Evolutionary conservation across 1,139 yeast species (phyloP).

Genomic region (Diutina neorugosa): DNA sequence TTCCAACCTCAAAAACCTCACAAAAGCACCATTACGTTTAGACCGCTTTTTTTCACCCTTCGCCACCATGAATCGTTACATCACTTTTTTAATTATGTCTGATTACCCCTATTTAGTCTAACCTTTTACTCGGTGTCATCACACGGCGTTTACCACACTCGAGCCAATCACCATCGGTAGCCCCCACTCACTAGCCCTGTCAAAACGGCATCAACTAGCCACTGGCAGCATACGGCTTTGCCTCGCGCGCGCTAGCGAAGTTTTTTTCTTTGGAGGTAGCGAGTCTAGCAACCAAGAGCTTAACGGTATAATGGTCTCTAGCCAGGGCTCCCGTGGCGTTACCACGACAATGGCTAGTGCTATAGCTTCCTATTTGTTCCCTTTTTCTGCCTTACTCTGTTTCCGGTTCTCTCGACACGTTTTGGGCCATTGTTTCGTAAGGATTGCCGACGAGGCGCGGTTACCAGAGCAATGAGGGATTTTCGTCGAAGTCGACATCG

Average conservation of each 20-base stretch:
- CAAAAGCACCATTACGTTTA: not conserved
- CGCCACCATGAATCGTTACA: not conserved
- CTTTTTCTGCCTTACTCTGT: too few species aligned
- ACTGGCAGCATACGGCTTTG: not conserved
- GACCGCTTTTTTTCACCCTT: too few species aligned
- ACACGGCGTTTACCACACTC: too few species aligned
- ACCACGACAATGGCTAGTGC: too few species aligned
- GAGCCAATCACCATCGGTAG: not conserved
- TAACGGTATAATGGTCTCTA: too few species aligned
- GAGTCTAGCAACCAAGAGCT: not conserved
- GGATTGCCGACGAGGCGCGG: not conserved
- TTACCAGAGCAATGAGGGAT: not conserved
- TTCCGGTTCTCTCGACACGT: too few species aligned
- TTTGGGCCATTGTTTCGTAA: not conserved
- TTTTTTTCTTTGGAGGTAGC: not conserved
- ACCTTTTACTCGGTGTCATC: too few species aligned
- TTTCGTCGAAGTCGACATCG: not conserved
- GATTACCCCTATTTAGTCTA: not conserved
- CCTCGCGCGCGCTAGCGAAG: not conserved
- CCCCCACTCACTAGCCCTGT: not conserved
- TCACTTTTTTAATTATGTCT: not conserved
- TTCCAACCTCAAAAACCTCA: not conserved
- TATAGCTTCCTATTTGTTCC: too few species aligned
- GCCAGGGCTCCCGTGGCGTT: too few species aligned
- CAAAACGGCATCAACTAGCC: not conserved